Conservation (phyloP, 495 filamentous ascomycete genomes). For the Xylona heveae region DNA sequence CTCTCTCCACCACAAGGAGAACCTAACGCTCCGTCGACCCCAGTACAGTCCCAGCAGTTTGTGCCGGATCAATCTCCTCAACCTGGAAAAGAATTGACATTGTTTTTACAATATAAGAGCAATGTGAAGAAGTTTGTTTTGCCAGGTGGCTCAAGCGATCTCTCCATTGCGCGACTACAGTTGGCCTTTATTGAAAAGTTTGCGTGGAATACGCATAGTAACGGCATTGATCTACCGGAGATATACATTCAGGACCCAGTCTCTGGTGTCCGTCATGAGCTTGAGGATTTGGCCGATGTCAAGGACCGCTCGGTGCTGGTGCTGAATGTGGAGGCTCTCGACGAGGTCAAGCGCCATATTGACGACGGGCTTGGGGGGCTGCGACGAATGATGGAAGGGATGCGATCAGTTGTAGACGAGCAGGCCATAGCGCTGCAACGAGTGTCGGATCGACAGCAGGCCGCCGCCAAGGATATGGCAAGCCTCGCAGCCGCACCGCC, state of each 20-base stretch:
- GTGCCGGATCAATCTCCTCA: constrained; percentile 53
- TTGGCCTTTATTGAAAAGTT: constrained; percentile 99
- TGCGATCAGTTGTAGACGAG: constrained; percentile 57
- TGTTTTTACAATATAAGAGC: constrained; percentile 94
- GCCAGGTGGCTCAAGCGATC: constrained; percentile 55
- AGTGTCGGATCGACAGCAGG: constrained; percentile 82
- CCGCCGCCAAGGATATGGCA: constrained; percentile 78
- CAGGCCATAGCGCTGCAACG: constrained; percentile 61
- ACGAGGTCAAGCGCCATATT: constrained; percentile 91
- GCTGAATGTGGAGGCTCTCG: constrained; percentile 81
- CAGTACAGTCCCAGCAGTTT: constrained; percentile 26
- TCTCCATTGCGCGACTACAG: constrained; percentile 73
- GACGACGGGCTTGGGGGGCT: constrained; percentile 79
- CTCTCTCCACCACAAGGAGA: constrained; percentile 11
- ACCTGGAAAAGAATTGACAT: constrained; percentile 67
- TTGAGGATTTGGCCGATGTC: constrained; percentile 87
- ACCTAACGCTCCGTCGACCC: too few relatives aligned
- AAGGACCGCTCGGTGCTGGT: constrained; percentile 89
- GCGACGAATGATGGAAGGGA: constrained; percentile 55
- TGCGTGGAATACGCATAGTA: constrained; percentile 89
- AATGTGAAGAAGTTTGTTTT: constrained; percentile 94
- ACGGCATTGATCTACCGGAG: constrained; percentile 82
- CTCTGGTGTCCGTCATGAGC: constrained; percentile 82
- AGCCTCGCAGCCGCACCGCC: constrained; percentile 45
- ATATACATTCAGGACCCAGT: constrained; percentile 95